A percentile compares a stretch with the other conserved stretches of the same genome.
phyloP scores from a whole-genome alignment of 176 grass and related monocot genomes.

The Poa pratensis region DNA sequence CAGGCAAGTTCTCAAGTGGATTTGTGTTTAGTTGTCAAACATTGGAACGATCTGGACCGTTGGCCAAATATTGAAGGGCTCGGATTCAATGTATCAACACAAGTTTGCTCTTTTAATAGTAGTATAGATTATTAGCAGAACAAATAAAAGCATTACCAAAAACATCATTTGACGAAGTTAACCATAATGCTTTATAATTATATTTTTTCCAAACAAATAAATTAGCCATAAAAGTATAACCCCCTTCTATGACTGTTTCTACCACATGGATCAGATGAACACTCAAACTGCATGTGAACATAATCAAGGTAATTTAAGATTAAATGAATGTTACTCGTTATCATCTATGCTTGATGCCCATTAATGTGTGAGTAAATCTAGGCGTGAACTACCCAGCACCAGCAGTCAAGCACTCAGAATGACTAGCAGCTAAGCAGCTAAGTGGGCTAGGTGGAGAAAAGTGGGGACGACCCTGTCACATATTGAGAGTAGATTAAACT shows the following conservation, averaged over 20 bases:
- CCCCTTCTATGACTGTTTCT: neutral
- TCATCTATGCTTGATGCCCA: neutral
- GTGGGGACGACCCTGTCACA: neutral
- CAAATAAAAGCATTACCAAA: neutral
- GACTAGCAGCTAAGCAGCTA: neutral
- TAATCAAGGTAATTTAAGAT: neutral
- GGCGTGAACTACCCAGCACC: neutral
- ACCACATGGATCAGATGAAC: neutral
- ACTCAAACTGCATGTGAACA: neutral
- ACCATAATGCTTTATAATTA: neutral
- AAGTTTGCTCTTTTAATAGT: no score
- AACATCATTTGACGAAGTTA: neutral
- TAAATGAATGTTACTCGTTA: neutral
- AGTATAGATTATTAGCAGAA: no score
- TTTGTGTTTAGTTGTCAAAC: no score
- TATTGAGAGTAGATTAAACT: neutral
- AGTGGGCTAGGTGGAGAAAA: neutral
- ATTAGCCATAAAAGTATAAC: neutral
- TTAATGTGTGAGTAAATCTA: neutral
- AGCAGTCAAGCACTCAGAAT: neutral
- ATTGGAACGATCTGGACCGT: no score
- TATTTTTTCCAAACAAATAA: neutral
- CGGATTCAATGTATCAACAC: no score
- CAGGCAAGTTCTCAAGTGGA: no score
- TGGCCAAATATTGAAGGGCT: no score